Base-by-base conservation (phyloP, 108 stramenopile species). In the Nitzschia palea region DNA sequence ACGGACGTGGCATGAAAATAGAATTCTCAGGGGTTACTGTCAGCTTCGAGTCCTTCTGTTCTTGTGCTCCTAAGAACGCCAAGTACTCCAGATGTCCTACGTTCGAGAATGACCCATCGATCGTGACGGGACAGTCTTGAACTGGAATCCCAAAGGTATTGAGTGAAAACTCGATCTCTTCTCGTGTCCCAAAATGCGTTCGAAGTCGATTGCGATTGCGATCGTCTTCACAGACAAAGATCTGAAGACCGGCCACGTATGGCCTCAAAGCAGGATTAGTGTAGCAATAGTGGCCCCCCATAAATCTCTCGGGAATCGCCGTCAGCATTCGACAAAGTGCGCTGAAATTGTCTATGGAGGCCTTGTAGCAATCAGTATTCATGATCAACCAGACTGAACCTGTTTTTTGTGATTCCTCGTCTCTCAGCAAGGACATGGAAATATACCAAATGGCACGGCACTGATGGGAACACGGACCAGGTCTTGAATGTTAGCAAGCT, bases 91-190 rank as follows among this genome's bases (percentile, higher is more conserved):
- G 40, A 58, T 59, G 62, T 34, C 44, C 50, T 3, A n/a, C 36
- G 25, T 26, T 20, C 25, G 29, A 29, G 5, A 53, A 35, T 26
- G 40, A 27, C 17, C 47, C 64, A 27, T 73, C 62, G 15, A 47
- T 18, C 1, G 34, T 14, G 22, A 50, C 31, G 1, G 27, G 25
- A 32, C 4, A 44, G 35, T 57, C 55, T 23, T 65, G 30, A 2
- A 43, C 32, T 2, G 63, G 72, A 29, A 73, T 73, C 14, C 72
- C 72, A 59, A 35, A 73, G 8, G 72, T 73, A 28, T 65, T 37
- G 5, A 73, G 48, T 42, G 44, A 20, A 52, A 73, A 73, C 3
- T 28, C 31, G 34, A 60, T 59, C 12, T 73, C 57, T 29, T 45
- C n/a, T 14, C 28, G 64, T 10, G 26, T 43, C 0, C 43, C 50